Conservation (phyloP, 108 stramenopile species). For the Nitzschia sp. region DNA sequence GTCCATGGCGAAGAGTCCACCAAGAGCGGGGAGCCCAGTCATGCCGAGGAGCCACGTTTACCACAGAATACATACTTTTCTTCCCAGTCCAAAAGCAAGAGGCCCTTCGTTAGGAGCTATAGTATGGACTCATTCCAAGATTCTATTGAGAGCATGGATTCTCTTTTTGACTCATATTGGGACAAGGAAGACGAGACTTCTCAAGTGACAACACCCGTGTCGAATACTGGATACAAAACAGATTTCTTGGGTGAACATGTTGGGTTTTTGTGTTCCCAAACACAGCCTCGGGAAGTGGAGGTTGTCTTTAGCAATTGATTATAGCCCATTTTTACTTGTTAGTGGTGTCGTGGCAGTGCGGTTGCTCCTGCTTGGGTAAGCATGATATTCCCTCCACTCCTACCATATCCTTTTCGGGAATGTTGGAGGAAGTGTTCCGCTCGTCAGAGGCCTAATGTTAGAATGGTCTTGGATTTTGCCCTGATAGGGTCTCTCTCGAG, state of each 20-base stretch:
- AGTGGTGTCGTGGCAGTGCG: no score
- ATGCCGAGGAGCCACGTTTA: background rate
- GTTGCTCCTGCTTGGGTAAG: no score
- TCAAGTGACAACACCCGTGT: slow-evolving; percentile 7
- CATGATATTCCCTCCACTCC: no score
- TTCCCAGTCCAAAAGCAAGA: background rate
- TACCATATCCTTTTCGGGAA: no score
- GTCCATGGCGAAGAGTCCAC: background rate
- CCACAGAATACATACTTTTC: background rate
- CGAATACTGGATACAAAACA: slow-evolving; percentile 33
- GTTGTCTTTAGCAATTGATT: slow-evolving; percentile 30
- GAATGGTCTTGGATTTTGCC: slow-evolving; percentile 3
- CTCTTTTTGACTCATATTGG: slow-evolving; percentile 29
- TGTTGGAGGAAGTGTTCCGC: no score
- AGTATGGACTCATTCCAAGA: slow-evolving; percentile 28
- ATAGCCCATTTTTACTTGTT: no score
- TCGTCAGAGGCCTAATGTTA: background rate
- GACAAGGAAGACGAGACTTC: slow-evolving; percentile 29
- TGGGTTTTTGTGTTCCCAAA: slow-evolving; percentile 42
- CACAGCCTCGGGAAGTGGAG: slow-evolving; percentile 44
- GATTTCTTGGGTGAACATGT: slow-evolving; percentile 77
- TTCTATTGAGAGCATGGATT: slow-evolving; percentile 43
- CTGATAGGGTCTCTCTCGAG: no score
- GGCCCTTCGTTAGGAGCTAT: background rate
- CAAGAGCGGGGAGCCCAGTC: background rate